A percentile compares a stretch with the other conserved stretches of the same genome.
Evolutionary conservation across 2,329 filamentous ascomycete genomes (phyloP).

Genomic region (Penicillium griseofulvum): DNA sequence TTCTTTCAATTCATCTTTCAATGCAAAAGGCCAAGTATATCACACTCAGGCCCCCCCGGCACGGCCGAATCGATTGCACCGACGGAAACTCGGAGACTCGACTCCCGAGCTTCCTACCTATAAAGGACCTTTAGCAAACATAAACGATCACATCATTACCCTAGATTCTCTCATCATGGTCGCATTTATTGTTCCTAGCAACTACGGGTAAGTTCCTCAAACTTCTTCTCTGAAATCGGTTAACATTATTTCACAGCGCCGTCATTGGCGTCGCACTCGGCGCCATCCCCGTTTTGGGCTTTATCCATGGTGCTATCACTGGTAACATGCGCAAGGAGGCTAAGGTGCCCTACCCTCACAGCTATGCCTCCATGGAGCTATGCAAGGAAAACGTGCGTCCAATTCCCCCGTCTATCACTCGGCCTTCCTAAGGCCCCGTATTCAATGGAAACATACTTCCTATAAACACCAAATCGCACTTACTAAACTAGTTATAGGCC

Average conservation of each 20-base stretch:
- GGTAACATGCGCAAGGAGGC: conserved; percentile 50
- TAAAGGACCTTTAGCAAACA: conserved; percentile 2
- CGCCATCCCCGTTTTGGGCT: conserved; percentile 53
- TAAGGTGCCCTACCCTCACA: conserved; percentile 57
- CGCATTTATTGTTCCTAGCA: conserved; percentile 45
- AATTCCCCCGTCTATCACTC: neutral
- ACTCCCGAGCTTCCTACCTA: neutral
- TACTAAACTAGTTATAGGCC: conserved; percentile 25
- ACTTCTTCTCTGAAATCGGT: neutral
- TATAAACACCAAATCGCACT: neutral
- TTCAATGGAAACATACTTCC: neutral
- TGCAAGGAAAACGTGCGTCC: conserved; percentile 45
- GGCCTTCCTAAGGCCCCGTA: neutral
- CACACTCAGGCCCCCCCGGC: neutral
- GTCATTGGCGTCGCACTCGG: conserved; percentile 55
- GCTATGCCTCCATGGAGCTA: conserved; percentile 57
- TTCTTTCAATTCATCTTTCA: neutral
- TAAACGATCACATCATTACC: neutral
- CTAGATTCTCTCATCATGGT: conserved; percentile 33
- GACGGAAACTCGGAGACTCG: conserved; percentile 1
- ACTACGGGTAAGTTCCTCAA: conserved; percentile 47
- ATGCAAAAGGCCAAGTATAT: neutral
- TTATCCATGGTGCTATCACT: conserved; percentile 52
- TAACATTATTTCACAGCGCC: conserved; percentile 43
- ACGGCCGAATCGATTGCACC: conserved; percentile 14